Base-by-base conservation (phyloP, 768 basidiomycete genomes). In the Steccherinum ochraceum region DNA sequence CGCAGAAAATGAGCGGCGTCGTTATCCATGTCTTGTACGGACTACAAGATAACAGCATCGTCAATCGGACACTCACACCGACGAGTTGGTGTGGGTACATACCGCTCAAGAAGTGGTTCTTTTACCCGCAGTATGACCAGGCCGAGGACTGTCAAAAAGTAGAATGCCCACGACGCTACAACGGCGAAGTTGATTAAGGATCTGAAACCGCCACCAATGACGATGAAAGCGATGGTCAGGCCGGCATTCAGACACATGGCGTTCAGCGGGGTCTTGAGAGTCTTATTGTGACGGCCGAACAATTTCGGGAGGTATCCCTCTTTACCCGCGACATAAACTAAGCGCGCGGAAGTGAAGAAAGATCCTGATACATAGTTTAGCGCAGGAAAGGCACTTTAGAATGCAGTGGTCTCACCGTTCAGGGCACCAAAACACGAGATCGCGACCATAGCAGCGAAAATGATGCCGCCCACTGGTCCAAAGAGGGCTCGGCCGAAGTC, bases 371-470 rank as follows among this genome's bases (percentile, higher is more conserved):
- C 23, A 23, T 39, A 49, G n/a, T 52, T 47, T 51, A 57, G 30
- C 46, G 46, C 24, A 25, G 27, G 55, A 41, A 42, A 41, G 16
- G 26, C 35, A 10, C n/a, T n/a, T n/a, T n/a, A n/a, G n/a, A n/a
- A n/a, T n/a, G n/a, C n/a, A n/a, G n/a, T n/a, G 49, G 61, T 62
- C 56, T 40, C 58, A 81, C 93, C 89, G 64, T 96, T 95, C 48
- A 99, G 68, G 1, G 96, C 93, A 16, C 95, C 95, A 57, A 99
- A 92, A 64, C 93, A 96, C 2, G 93, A 96, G 52, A 97, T 77
- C 1, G 93, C 90, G 12, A 99, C 95, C 77, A 93, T 83, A 46
- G 84, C 74, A 1, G 95, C 91, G 63, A 99, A 96, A 13, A 93
- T 59, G 4, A 81, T 79, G 0, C 88, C 93, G 24, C 96, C 95